Evolutionary conservation across 163 green algal species (phyloP).

Genomic region (Picocystis sp.): DNA sequence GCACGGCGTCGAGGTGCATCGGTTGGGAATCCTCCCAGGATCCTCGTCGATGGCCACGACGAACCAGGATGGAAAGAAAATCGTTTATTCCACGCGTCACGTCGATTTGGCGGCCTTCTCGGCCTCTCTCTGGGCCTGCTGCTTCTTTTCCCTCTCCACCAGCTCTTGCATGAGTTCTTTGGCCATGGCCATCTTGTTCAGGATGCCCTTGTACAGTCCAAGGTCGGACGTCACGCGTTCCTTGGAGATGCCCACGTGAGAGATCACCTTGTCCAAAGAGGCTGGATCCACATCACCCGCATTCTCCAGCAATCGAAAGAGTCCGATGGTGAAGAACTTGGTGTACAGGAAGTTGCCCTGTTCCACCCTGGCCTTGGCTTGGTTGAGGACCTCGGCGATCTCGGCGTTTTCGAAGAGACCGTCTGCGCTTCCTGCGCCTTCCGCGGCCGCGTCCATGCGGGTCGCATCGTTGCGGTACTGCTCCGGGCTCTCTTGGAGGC

Average conservation of each 20-base stretch:
- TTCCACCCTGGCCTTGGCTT: constrained; percentile 22
- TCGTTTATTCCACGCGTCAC: constrained; percentile 1
- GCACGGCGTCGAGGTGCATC: too few relatives aligned
- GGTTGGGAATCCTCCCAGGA: too few relatives aligned
- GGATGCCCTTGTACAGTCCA: constrained; percentile 58
- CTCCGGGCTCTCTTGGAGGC: constrained; percentile 61
- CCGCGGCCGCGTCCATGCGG: constrained; percentile 10
- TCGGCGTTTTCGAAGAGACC: constrained; percentile 24
- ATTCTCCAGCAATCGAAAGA: constrained; percentile 60
- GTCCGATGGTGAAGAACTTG: constrained; percentile 77
- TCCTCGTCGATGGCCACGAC: too few relatives aligned
- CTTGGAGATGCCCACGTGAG: constrained; percentile 31
- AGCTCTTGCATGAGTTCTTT: constrained; percentile 61
- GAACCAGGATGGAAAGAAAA: too few relatives aligned
- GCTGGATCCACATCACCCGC: constrained; percentile 22
- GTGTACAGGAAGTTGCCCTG: constrained; percentile 61
- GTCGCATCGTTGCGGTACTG: constrained; percentile 7
- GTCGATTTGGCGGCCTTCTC: constrained; percentile 15
- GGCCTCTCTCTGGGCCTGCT: constrained; percentile 14
- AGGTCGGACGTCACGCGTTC: constrained; percentile 52
- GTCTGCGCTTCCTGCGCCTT: constrained; percentile 15
- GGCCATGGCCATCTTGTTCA: constrained; percentile 53
- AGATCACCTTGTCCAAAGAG: constrained; percentile 36
- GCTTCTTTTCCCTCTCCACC: constrained; percentile 18
- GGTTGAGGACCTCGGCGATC: constrained; percentile 33